Evolutionary conservation across 345 rosid genomes (phyloP).

Genomic region (Psidium guajava): DNA sequence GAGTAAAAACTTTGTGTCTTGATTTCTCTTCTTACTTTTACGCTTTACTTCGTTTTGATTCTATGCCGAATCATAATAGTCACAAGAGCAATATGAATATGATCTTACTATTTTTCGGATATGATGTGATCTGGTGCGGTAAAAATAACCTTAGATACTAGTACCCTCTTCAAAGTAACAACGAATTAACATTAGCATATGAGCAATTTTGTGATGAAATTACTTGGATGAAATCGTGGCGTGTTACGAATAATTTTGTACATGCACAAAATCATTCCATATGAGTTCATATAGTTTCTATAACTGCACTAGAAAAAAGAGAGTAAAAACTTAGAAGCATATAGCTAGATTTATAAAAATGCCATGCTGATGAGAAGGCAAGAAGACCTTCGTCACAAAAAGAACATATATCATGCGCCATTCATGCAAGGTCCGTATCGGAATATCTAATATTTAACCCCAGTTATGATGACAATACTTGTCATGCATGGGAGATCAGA

Average conservation of each 20-base stretch:
- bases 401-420: neutral
- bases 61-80: no score
- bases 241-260: neutral
- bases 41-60: no score
- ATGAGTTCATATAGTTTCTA: neutral
- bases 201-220: neutral
- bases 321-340: neutral
- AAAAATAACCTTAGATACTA: neutral
- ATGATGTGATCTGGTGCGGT: neutral
- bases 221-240: neutral
- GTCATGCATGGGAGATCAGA: no score
- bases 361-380: neutral
- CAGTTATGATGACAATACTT: no score
- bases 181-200: neutral
- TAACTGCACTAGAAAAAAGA: neutral
- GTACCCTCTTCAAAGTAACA: neutral
- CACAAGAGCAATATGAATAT: no score
- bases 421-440: no score
- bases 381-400: neutral
- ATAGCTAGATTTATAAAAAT: neutral
- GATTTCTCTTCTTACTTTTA: no score
- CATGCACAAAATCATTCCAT: neutral
- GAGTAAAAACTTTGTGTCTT: no score
- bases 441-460: no score
- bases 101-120: neutral